Percentiles rank a stretch among this genome's conserved stretches.
phyloP scores from a whole-genome alignment of 1,284 basidiomycete species.

The Trichosporon sp. region DNA sequence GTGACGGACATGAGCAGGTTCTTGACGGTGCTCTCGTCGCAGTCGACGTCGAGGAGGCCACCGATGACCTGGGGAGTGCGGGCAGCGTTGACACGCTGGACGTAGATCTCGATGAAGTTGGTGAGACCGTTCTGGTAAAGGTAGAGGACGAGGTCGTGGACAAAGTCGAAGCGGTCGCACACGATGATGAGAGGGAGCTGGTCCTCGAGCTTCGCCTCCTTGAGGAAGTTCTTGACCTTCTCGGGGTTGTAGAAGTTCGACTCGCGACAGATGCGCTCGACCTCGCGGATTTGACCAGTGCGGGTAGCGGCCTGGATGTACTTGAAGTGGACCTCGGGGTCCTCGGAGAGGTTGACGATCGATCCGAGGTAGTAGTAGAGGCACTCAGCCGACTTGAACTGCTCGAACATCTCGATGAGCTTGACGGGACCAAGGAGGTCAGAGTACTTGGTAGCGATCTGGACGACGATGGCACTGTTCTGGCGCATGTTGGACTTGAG shows the following conservation, averaged over 20 bases:
- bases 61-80: conserved; percentile 98
- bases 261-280: conserved; percentile 97
- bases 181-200: conserved; percentile 99
- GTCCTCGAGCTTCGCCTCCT: conserved; percentile 94
- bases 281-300: conserved; percentile 97
- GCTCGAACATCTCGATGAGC: conserved; percentile 98
- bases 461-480: conserved; percentile 94
- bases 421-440: conserved; percentile 96
- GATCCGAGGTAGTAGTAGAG: conserved; percentile 98
- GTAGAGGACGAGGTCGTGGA: conserved; percentile 98
- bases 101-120: conserved; percentile 99
- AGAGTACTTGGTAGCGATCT: conserved; percentile 99
- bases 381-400: conserved; percentile 97
- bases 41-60: conserved; percentile 96
- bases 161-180: conserved; percentile 99
- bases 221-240: conserved; percentile 99
- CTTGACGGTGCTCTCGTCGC: conserved; percentile 96
- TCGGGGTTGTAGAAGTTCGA: conserved; percentile 98
- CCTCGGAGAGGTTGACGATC: conserved; percentile 93
- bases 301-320: conserved; percentile 99
- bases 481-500: conserved; percentile 95
- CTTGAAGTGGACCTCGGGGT: conserved; percentile 99
- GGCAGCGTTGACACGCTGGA: conserved; percentile 95
- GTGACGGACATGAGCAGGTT: conserved; percentile 88
- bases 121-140: conserved; percentile 96